Evolutionary conservation across 305 asterid genomes (phyloP).

Genomic region (Solanum hybrid): DNA sequence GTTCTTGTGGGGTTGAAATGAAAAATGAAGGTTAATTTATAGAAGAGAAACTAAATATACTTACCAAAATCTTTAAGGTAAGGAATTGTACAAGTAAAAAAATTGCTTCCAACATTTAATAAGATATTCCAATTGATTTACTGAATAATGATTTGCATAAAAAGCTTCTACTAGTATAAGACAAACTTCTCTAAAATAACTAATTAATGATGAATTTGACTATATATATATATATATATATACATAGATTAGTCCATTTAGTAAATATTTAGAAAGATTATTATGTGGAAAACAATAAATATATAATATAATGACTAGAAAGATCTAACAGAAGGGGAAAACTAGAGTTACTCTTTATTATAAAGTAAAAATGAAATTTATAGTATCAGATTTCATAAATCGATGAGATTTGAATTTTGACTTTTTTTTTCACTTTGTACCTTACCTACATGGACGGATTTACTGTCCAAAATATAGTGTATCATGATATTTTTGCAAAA

Average conservation of each 20-base stretch:
- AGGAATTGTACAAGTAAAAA: not conserved
- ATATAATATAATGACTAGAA: not conserved
- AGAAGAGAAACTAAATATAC: not conserved
- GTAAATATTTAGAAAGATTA: not conserved
- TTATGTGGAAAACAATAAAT: not conserved
- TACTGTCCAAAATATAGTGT: not conserved
- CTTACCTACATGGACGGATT: not conserved
- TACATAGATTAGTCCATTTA: not conserved
- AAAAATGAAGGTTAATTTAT: not conserved
- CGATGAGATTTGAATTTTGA: not conserved
- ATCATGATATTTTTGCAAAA: not conserved
- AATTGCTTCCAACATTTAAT: not conserved
- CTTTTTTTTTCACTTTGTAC: not conserved
- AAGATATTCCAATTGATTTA: not conserved
- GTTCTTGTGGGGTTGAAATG: not conserved
- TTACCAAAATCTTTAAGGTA: not conserved
- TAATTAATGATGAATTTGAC: not conserved
- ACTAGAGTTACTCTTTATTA: not conserved
- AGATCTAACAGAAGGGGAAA: not conserved
- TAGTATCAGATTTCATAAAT: not conserved
- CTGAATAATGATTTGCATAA: not conserved
- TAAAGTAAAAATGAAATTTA: not conserved
- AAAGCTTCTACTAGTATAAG: not conserved
- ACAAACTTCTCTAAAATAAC: not conserved
- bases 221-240: not conserved